Evolutionary conservation across 2,329 filamentous ascomycete genomes (phyloP).

Genomic region (Plectosphaerella cucumerina): DNA sequence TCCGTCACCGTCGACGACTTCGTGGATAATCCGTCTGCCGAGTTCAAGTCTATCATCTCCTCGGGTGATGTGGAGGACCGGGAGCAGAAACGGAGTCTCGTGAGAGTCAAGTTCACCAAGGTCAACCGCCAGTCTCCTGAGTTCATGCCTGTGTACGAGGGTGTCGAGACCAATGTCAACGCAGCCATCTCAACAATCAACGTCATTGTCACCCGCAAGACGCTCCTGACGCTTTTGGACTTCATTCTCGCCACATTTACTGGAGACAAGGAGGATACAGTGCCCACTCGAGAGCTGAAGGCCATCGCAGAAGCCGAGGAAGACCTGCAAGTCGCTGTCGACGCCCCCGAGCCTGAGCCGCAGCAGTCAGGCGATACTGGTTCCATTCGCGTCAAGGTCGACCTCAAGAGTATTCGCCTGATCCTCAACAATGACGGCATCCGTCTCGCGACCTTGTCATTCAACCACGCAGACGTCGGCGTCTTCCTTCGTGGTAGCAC

Average conservation of each 20-base stretch:
- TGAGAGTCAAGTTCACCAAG: slow-evolving; percentile 83
- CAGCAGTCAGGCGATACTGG: slow-evolving; percentile 39
- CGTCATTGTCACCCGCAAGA: slow-evolving; percentile 87
- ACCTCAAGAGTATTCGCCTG: slow-evolving; percentile 87
- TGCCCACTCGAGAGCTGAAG: slow-evolving; percentile 23
- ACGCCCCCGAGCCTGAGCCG: slow-evolving; percentile 5
- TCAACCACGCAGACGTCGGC: slow-evolving; percentile 88
- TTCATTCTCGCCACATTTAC: slow-evolving; percentile 94
- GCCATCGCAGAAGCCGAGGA: slow-evolving; percentile 28
- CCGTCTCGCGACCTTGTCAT: slow-evolving; percentile 82
- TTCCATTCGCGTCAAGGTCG: slow-evolving; percentile 89
- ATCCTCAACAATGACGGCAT: slow-evolving; percentile 98
- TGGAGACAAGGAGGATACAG: slow-evolving; percentile 42
- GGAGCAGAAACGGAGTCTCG: slow-evolving; percentile 72
- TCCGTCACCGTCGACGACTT: slow-evolving; percentile 91
- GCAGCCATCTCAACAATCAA: slow-evolving; percentile 94
- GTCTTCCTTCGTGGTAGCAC: slow-evolving; percentile 82
- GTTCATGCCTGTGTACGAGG: slow-evolving; percentile 87
- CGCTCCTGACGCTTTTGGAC: slow-evolving; percentile 85
- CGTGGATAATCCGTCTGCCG: slow-evolving; percentile 79
- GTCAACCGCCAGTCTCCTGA: slow-evolving; percentile 91
- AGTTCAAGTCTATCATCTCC: slow-evolving; percentile 97
- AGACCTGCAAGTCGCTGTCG: slow-evolving; percentile 23
- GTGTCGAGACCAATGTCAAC: slow-evolving; percentile 89
- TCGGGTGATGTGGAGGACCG: slow-evolving; percentile 71